Evolutionary conservation across 2,329 filamentous ascomycete genomes (phyloP).

Genomic region (Ophiognomonia clavigignenti-juglandacearum): DNA sequence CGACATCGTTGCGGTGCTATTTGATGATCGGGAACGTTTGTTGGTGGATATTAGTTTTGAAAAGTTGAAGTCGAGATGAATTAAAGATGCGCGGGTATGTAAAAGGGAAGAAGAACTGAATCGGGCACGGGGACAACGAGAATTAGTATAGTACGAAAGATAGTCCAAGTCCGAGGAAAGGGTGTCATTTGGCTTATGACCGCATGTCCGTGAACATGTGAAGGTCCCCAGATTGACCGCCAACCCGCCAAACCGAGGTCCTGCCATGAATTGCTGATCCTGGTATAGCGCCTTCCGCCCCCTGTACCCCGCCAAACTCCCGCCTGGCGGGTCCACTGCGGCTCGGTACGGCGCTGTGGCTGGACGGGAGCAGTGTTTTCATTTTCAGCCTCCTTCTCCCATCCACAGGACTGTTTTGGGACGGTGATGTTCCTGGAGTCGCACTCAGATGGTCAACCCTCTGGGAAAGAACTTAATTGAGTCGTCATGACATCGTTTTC

Average conservation of each 20-base stretch:
- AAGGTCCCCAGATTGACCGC: background rate
- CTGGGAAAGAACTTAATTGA: no score
- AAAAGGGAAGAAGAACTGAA: background rate
- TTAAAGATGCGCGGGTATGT: background rate
- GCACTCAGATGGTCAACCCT: no score
- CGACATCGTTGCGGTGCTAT: conserved; percentile 51
- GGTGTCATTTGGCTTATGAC: background rate
- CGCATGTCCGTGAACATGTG: background rate
- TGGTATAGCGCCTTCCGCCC: background rate
- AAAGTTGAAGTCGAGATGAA: no score
- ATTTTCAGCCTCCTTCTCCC: background rate
- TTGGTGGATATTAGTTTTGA: no score
- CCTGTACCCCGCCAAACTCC: no score
- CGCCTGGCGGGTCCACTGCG: background rate
- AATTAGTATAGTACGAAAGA: background rate
- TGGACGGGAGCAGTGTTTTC: no score
- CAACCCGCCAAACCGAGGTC: background rate
- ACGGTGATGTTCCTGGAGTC: no score
- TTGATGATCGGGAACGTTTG: no score
- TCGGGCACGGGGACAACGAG: background rate
- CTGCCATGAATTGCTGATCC: background rate
- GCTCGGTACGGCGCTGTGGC: background rate
- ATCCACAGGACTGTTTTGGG: no score
- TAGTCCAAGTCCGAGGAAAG: background rate
- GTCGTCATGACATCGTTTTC: no score